Evolutionary conservation across 164 flowering plant species (phyloP), one percentile per base, ranked within the genome.

Genomic region (Dillenia turbinata): DNA sequence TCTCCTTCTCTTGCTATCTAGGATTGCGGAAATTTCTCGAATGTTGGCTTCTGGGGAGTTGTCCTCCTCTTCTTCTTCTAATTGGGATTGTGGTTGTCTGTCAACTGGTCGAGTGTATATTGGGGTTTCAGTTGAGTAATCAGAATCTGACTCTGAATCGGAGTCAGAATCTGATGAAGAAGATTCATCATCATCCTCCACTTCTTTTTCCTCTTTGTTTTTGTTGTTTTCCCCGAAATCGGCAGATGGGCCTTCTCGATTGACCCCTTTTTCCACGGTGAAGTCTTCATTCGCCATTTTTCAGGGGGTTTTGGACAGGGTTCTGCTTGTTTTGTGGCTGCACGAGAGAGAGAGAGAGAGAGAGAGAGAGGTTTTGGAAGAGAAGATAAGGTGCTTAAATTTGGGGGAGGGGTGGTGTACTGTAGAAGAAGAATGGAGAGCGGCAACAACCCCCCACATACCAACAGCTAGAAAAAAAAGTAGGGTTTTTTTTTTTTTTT

Each of bases 41-140:
- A 81, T 15, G 71, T 75, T 83, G 51, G 72, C 47, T 50, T 87
- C 88, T 2, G 73, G 61, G 12, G 79, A 64, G 64, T 77, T 57
- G 22, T 84, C 84, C 14, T 72, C 66, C 10, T 65, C 70, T 0
- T 52, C 54, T 9, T 66, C 72, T 0, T 53, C 64, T 1, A 49
- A 71, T 10, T 48, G 61, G 45, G n/a, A 44, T 8, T 11, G 14
- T 50, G 11, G n/a, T 52, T 48, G 15, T 13, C 11, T 60, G 57
- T 53, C 75, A 12, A 48, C 64, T n/a, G 7, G 40, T 6, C 40
- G 40, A 33, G 40, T 33, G 40, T 33, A 33, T 4, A 33, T 6
- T 33, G 40, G 40, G 40, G 40, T 33, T 33, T 16, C 65, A 56
- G 63, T 47, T 22, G 73, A 66, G 49, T 19, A 14, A 24, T 66